Evolutionary conservation across 768 basidiomycete species (phyloP), one percentile per base, ranked within the genome.

Genomic region (Tylopilus felleus): DNA sequence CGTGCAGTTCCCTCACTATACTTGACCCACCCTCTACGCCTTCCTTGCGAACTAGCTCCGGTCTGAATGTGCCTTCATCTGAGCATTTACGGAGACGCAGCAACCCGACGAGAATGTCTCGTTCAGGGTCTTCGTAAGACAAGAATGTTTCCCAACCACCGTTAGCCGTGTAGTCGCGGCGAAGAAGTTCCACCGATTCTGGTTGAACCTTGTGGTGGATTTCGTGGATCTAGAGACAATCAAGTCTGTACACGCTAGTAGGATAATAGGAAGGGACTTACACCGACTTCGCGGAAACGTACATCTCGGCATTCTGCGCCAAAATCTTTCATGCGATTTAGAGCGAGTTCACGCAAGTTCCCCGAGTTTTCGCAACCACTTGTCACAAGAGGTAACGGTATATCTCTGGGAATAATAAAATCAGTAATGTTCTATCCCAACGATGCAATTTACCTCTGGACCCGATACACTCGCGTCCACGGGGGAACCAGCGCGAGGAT

Each of bases 111-210:
- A 99, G 84, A 69, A 99, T 98, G 65, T 99, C 97, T 50, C 83
- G 84, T 71, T 94, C 93, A 7, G 97, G 96, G 69, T 99, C 97
- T 74, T 99, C 97, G 67, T 98, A 99, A 27, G 95, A 96, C 6
- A 99, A 75, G 81, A 99, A 99, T 2, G 97, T 98, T 74, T 99
- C 97, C 97, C 97, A 99, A 43, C 97, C 95, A 7, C 95, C 96
- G 66, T 98, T 99, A 28, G 97, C 97, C 4, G 89, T 76, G 70
- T 99, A 99, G 69, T 99, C 97, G 38, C 97, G 80, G 53, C 97
- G 83, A 31, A 99, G 84, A 5, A 99, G 85, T 71, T 99, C 97
- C 48, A 97, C 90, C 16, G 91, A 88, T 69, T 96, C 91, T 55
- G 95, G 95, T 21, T 94, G 84, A 43, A 98, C 92, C 74, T 96